Conservation (phyloP, 2,329 filamentous ascomycete species). For the Aspergillus texensis region DNA sequence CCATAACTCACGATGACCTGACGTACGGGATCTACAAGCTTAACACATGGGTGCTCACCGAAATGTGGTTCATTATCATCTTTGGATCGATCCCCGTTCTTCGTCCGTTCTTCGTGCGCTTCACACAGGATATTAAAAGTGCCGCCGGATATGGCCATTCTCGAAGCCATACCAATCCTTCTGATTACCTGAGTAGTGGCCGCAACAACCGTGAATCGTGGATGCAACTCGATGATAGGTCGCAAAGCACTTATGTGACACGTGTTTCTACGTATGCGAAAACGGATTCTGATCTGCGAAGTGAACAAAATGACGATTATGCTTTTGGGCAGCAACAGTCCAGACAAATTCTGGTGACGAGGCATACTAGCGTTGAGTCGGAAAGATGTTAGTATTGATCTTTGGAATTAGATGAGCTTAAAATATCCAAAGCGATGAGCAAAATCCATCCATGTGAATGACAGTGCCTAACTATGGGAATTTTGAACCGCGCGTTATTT, state of each 20-base stretch:
- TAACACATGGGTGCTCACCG: slow-evolving; percentile 24
- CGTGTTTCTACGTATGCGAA: not conserved
- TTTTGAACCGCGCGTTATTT: too few species aligned
- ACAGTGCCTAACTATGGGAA: too few species aligned
- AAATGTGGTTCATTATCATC: slow-evolving; percentile 25
- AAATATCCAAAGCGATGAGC: too few species aligned
- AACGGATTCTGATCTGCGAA: not conserved
- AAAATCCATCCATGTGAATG: too few species aligned
- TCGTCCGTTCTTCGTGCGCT: slow-evolving; percentile 18
- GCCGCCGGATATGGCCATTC: slow-evolving; percentile 1
- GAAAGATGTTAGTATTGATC: not conserved
- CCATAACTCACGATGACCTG: slow-evolving; percentile 15
- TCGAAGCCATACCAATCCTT: not conserved
- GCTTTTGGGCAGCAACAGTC: not conserved
- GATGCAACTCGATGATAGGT: not conserved
- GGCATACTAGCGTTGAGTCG: not conserved
- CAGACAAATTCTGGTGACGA: not conserved
- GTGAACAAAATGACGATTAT: not conserved
- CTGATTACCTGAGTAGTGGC: not conserved
- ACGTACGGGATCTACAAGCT: slow-evolving; percentile 21
- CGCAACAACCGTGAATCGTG: not conserved
- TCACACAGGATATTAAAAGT: slow-evolving; percentile 22
- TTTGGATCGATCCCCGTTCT: slow-evolving; percentile 25
- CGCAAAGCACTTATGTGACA: not conserved
- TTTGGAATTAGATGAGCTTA: too few species aligned